phyloP scores from a whole-genome alignment of 1,284 basidiomycete genomes.

The Thelephora terrestris region DNA sequence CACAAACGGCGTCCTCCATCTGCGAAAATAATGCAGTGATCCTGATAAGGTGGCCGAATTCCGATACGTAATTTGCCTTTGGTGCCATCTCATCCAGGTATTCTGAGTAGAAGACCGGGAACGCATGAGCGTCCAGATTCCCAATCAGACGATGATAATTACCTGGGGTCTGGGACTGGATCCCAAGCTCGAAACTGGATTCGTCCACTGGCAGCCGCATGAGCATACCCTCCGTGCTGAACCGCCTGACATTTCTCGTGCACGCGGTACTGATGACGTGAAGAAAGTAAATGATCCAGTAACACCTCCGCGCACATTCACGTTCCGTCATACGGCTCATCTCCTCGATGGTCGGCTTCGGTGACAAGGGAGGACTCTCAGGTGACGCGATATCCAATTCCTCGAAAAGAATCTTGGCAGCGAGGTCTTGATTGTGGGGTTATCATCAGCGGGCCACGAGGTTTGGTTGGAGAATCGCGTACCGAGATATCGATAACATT shows the following conservation, averaged over 20 bases:
- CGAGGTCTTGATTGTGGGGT: conserved; percentile 34
- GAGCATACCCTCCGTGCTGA: background rate
- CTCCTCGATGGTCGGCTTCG: conserved; percentile 41
- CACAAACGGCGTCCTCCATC: background rate
- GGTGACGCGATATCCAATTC: conserved; percentile 50
- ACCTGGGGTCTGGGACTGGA: conserved; percentile 50
- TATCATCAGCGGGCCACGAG: background rate
- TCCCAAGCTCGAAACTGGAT: conserved; percentile 60
- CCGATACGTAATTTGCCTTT: conserved; percentile 49
- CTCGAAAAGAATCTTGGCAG: conserved; percentile 57
- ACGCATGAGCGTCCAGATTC: conserved; percentile 7
- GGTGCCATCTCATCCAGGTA: conserved; percentile 54
- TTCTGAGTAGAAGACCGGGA: conserved; percentile 30
- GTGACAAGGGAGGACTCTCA: conserved; percentile 45
- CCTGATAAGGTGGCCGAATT: conserved; percentile 46
- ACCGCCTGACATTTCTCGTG: background rate
- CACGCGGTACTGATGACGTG: conserved; percentile 9
- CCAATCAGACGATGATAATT: conserved; percentile 11
- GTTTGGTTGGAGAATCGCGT: conserved; percentile 1
- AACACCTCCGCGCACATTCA: conserved; percentile 63
- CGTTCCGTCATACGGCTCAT: conserved; percentile 53
- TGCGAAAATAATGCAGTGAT: background rate
- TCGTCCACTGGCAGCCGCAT: conserved; percentile 66
- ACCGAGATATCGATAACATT: conserved; percentile 27
- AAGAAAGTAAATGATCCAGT: conserved; percentile 62